phyloP scores from a whole-genome alignment of 495 filamentous ascomycete genomes.

The Copromyces sp. region DNA sequence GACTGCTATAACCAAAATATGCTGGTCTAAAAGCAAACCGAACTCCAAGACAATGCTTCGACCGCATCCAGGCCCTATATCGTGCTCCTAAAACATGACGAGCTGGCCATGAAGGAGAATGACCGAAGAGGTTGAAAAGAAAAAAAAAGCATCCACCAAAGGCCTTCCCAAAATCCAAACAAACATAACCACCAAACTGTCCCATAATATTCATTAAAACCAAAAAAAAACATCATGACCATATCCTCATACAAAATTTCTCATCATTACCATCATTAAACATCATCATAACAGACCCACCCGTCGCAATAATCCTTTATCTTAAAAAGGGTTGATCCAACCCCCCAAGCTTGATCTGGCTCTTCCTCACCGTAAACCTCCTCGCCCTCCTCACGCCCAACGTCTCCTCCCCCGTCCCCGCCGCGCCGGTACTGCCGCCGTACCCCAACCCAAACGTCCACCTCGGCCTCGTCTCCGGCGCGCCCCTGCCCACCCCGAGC shows the following conservation, averaged over 20 bases:
- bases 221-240: not conserved
- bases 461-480: conserved; percentile 23
- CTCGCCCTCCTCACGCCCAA: conserved; percentile 29
- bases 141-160: not conserved
- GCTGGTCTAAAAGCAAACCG: not conserved
- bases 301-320: not conserved
- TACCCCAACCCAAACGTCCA: conserved; percentile 28
- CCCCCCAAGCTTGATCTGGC: conserved; percentile 12
- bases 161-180: not conserved
- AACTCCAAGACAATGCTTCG: not conserved
- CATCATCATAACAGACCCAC: not conserved
- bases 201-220: not conserved
- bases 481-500: conserved; percentile 22
- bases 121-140: not conserved
- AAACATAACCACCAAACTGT: not conserved
- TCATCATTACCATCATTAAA: not conserved
- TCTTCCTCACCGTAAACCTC: conserved; percentile 33
- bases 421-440: not conserved
- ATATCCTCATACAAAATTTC: not conserved
- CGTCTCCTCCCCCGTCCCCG: conserved; percentile 14
- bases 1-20: not conserved
- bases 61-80: not conserved
- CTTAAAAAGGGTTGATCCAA: not conserved
- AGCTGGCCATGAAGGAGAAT: not conserved
- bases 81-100: not conserved